Evolutionary conservation across 2,329 filamentous ascomycete species (phyloP).

Genomic region (Fusarium irregulare): DNA sequence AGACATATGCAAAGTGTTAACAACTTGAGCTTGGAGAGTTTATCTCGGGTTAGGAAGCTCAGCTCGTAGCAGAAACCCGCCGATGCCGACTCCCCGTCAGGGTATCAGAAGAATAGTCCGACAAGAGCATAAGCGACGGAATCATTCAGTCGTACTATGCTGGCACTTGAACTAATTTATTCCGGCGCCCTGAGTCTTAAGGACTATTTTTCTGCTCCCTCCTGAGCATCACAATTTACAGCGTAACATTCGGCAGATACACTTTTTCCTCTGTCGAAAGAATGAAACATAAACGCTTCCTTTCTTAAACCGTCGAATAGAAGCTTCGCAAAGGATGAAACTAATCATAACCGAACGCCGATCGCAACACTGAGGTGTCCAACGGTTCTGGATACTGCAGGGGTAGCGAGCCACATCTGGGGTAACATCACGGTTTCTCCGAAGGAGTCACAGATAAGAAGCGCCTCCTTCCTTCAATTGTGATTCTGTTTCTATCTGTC

Average conservation of each 20-base stretch:
- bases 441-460: not conserved
- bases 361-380: constrained; percentile 10
- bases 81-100: too few species aligned
- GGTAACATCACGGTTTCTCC: not conserved
- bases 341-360: constrained; percentile 15
- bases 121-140: too few species aligned
- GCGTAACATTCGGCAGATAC: constrained; percentile 18
- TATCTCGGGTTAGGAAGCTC: too few species aligned
- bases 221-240: constrained; percentile 15
- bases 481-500: too few species aligned
- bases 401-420: not conserved
- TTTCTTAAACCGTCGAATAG: constrained; percentile 1
- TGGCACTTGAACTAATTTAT: too few species aligned
- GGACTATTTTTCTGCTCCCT: not conserved
- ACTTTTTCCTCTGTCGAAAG: not conserved
- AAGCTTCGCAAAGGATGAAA: not conserved
- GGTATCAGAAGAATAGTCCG: too few species aligned
- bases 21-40: too few species aligned
- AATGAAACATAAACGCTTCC: not conserved
- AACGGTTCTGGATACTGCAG: constrained; percentile 10
- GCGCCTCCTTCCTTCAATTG: not conserved
- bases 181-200: too few species aligned
- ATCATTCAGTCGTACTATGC: too few species aligned
- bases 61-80: too few species aligned
- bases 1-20: too few species aligned